A percentile compares a stretch with the other conserved stretches of the same genome.
Conservation (phyloP, 2,329 filamentous ascomycete genomes). For the Talaromyces sp. region DNA sequence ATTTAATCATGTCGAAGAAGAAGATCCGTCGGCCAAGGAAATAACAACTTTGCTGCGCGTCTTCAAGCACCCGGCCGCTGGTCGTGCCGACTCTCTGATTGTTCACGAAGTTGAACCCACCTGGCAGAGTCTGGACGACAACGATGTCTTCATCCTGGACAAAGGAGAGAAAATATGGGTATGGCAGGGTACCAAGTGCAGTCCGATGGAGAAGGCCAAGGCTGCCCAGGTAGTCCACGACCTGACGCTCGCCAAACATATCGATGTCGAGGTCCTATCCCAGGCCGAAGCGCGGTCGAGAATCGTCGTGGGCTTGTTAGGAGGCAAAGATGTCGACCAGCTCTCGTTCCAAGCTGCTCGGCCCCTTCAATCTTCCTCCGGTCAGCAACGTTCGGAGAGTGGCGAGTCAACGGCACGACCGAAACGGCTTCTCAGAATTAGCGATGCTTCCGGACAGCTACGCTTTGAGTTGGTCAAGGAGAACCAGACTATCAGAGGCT, state of each 20-base stretch:
- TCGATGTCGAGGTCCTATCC: conserved; percentile 60
- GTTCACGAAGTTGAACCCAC: conserved; percentile 59
- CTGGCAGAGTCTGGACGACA: conserved; percentile 57
- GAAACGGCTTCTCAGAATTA: conserved; percentile 51
- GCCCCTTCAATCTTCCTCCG: conserved; percentile 30
- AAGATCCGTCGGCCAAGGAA: conserved; percentile 33
- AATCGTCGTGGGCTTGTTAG: conserved; percentile 53
- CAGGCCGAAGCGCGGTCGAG: conserved; percentile 47
- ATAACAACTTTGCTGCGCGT: conserved; percentile 53
- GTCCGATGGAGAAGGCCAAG: conserved; percentile 64
- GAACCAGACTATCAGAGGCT: conserved; percentile 37
- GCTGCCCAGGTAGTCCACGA: conserved; percentile 59
- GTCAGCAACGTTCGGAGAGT: background rate
- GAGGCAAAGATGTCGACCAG: conserved; percentile 40
- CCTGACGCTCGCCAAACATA: conserved; percentile 51
- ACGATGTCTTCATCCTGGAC: conserved; percentile 62
- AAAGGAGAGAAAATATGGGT: conserved; percentile 60
- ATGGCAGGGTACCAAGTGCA: conserved; percentile 61
- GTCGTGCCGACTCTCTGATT: conserved; percentile 45
- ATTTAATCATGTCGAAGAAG: conserved; percentile 56
- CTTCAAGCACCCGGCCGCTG: conserved; percentile 53
- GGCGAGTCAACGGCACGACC: conserved; percentile 15
- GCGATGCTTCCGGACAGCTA: conserved; percentile 52
- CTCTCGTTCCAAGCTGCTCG: conserved; percentile 37
- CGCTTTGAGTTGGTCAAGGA: conserved; percentile 56